A percentile compares a stretch with the other conserved stretches of the same genome.
phyloP scores from a whole-genome alignment of 2,329 filamentous ascomycete species.

The Trichoderma asperellum region DNA sequence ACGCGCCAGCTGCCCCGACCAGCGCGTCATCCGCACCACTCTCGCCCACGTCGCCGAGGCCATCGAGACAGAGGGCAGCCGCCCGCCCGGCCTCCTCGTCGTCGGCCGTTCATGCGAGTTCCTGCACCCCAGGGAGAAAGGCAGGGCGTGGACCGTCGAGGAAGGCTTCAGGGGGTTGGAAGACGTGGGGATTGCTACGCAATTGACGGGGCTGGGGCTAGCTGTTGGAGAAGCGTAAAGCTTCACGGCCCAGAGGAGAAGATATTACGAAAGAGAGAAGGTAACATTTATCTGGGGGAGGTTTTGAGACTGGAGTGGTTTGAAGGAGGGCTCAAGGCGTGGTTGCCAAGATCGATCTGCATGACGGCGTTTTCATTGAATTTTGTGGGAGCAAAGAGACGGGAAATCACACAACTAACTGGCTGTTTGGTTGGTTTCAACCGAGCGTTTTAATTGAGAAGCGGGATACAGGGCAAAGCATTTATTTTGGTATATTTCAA shows the following conservation, averaged over 20 bases:
- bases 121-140: conserved; percentile 60
- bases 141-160: conserved; percentile 78
- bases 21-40: conserved; percentile 88
- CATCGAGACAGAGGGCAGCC: conserved; percentile 84
- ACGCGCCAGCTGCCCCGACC: conserved; percentile 89
- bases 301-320: not conserved
- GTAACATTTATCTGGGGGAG: not conserved
- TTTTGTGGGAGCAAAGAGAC: not conserved
- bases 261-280: not conserved
- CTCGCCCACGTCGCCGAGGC: conserved; percentile 77
- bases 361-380: not conserved
- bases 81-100: conserved; percentile 86
- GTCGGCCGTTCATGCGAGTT: conserved; percentile 84
- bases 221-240: not conserved
- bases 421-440: not conserved
- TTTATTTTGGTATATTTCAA: not conserved
- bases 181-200: conserved; percentile 51
- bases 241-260: not conserved
- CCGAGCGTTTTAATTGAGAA: not conserved
- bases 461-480: not conserved
- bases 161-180: conserved; percentile 82
- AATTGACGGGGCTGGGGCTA: conserved; percentile 26
- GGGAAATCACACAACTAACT: not conserved
- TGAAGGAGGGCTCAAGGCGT: not conserved
- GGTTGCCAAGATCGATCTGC: not conserved